Conservation (phyloP, 2,329 filamentous ascomycete genomes). For the Aspergillus sp. region DNA sequence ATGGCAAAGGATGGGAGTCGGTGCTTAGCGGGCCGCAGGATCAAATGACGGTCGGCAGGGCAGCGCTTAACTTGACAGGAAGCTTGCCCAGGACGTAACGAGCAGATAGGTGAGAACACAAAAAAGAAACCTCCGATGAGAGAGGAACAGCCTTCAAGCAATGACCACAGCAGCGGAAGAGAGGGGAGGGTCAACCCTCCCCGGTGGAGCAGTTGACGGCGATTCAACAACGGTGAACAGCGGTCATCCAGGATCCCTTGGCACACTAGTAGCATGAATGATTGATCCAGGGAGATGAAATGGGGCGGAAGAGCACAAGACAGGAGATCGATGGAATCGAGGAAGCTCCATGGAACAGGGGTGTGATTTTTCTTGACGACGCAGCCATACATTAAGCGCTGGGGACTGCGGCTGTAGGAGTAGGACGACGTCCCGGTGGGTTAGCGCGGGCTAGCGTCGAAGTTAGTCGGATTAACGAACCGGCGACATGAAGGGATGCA, state of each 20-base stretch:
- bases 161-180: not conserved
- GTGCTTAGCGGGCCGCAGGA: constrained; percentile 16
- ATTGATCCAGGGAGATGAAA: not conserved
- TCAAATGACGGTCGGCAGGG: constrained; percentile 18
- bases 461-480: constrained; percentile 10
- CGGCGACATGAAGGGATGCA: constrained; percentile 6
- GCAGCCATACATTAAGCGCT: constrained; percentile 7
- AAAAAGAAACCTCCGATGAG: not conserved
- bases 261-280: not conserved
- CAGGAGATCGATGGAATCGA: not conserved
- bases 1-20: constrained; percentile 12
- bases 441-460: constrained; percentile 6
- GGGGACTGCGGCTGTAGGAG: constrained; percentile 6
- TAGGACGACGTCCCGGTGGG: constrained; percentile 4
- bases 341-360: not conserved
- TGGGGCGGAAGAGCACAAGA: not conserved
- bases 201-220: not conserved
- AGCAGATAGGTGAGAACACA: not conserved
- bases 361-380: not conserved
- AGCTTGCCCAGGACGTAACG: constrained; percentile 3
- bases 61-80: constrained; percentile 20
- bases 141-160: constrained; percentile 9
- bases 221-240: not conserved
- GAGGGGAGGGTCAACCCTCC: not conserved
- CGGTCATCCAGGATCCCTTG: constrained; percentile 8